Base-by-base conservation (phyloP, 2,329 filamentous ascomycete genomes). In the Scedosporium boydii region DNA sequence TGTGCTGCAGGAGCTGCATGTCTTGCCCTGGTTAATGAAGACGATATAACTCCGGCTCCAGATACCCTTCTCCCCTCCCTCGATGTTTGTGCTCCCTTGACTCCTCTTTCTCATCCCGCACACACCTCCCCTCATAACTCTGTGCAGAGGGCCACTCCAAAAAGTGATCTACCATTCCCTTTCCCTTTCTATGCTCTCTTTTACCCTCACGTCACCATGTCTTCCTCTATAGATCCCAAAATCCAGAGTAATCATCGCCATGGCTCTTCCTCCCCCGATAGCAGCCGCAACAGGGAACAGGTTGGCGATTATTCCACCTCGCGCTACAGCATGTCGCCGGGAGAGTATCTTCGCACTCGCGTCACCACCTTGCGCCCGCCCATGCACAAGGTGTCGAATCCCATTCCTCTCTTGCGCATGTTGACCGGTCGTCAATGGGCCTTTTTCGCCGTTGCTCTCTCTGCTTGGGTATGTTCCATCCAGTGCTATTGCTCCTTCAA, bases 301-400 rank as follows among this genome's bases (percentile, higher is more conserved):
- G 41, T 26, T 42, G 58, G 48, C 6, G 6, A 41, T 23, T 18
- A 21, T 9, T 10, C 6, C 58, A n/a, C 14, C 3, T 27, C 81
- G 64, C 78, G 81, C 63, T 66, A 82, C 66, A 75, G 73, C 42
- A 76, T 64, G 63, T 59, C 63, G 18, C 44, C 53, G 9, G 29
- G 55, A 6, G 42, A 73, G 57, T 85, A 84, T 69, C 59, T 79
- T 21, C 69, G 69, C n/a, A 83, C 84, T 64, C 82, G 85, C 62
- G 65, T 87, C 67, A 76, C 77, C 10, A 77, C 80, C 16, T 77
- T 87, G 61, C 84, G 81, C 71, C 85, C 85, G 44, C 81, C 81
- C 1, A 81, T 85, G 77, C 70, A 76, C 55, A 78, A 78, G 60
- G 72, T 82, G 27, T 77, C 78, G 58, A 88, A 84, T 66, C 83